phyloP scores from a whole-genome alignment of 352 stramenopile species.

The Phytophthora gonapodyides region DNA sequence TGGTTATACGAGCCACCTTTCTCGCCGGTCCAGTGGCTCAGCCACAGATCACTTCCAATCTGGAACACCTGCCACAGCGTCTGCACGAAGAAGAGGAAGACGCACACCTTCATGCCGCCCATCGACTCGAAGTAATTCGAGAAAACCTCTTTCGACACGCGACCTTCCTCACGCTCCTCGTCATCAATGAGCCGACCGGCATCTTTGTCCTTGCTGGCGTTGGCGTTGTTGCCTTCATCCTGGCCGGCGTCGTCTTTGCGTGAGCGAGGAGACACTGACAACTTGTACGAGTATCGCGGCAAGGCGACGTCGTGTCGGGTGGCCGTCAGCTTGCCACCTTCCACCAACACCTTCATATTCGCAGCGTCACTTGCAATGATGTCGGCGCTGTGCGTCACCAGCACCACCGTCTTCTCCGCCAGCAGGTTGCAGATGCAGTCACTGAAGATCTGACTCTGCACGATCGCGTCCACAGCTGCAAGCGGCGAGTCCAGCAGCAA shows the following conservation, averaged over 20 bases:
- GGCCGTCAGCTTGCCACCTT: constrained; percentile 26
- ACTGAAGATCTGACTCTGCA: constrained; percentile 90
- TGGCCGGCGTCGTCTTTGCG: constrained; percentile 1
- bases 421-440: constrained; percentile 38
- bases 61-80: constrained; percentile 43
- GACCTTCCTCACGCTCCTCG: constrained; percentile 48
- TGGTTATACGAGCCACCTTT: constrained; percentile 30
- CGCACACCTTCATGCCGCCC: constrained; percentile 35
- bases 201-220: constrained; percentile 6
- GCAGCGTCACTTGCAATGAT: constrained; percentile 37
- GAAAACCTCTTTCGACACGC: constrained; percentile 51
- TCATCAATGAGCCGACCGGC: constrained; percentile 41
- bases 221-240: constrained; percentile 2
- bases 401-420: constrained; percentile 66
- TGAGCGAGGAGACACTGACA: constrained; percentile 12
- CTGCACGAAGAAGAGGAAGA: constrained; percentile 28
- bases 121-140: constrained; percentile 44
- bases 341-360: constrained; percentile 36
- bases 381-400: constrained; percentile 92
- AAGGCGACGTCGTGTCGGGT: constrained; percentile 18
- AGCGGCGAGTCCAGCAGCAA: constrained; percentile 94
- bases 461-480: constrained; percentile 92
- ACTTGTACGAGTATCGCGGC: constrained; percentile 14
- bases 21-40: constrained; percentile 45
- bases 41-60: constrained; percentile 40